Conservation (phyloP, 1,284 basidiomycete species). For the Leccinum cinnamomeum region DNA sequence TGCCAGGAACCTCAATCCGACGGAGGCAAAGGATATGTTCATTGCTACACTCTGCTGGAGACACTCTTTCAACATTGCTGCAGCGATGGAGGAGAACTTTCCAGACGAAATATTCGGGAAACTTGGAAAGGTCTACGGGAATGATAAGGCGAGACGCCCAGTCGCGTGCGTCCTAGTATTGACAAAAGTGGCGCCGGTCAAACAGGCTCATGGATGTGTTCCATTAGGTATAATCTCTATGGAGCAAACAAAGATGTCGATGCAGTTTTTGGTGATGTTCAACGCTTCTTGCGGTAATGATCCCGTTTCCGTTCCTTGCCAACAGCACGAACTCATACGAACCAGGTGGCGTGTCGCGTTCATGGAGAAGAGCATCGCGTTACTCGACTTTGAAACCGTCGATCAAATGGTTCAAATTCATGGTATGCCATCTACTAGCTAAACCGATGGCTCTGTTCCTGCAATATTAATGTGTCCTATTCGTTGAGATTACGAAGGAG, state of each 20-base stretch:
- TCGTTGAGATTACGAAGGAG: conserved; percentile 71
- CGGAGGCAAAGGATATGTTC: conserved; percentile 62
- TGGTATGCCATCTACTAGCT: conserved; percentile 40
- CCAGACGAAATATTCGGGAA: conserved; percentile 63
- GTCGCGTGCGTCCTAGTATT: conserved; percentile 50
- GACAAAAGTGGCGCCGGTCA: conserved; percentile 4
- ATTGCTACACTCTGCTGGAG: conserved; percentile 72
- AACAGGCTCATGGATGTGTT: neutral
- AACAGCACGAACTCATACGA: neutral
- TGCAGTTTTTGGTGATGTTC: conserved; percentile 67
- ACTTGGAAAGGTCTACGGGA: conserved; percentile 63
- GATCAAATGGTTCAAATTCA: conserved; percentile 78
- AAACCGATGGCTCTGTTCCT: neutral
- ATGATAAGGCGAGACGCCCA: conserved; percentile 66
- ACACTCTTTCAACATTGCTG: conserved; percentile 63
- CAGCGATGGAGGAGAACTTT: conserved; percentile 59
- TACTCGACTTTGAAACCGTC: conserved; percentile 68
- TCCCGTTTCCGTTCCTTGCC: neutral
- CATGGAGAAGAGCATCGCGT: conserved; percentile 65
- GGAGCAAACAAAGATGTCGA: conserved; percentile 64
- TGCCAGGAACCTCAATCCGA: conserved; percentile 53
- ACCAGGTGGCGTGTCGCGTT: conserved; percentile 72
- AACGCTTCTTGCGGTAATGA: conserved; percentile 65
- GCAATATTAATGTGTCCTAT: neutral
- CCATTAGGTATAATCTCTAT: conserved; percentile 67